phyloP scores from a whole-genome alignment of 768 basidiomycete genomes.

The Butyriboletus loyo region DNA sequence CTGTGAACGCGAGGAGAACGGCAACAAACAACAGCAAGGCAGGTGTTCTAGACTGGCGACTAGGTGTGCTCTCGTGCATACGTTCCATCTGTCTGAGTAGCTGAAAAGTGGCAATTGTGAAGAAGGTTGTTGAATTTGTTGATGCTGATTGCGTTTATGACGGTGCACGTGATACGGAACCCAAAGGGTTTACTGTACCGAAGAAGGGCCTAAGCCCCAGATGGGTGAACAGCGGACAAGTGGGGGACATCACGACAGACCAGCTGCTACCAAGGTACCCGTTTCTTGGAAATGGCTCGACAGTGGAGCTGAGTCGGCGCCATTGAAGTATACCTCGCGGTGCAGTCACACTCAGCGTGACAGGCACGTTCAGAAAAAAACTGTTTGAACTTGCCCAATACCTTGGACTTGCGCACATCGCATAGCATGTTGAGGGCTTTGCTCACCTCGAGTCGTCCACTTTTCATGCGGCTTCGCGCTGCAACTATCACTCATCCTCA shows the following conservation, averaged over 20 bases:
- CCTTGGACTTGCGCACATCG: slow-evolving; percentile 26
- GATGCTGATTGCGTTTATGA: too few species aligned
- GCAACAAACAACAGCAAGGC: slow-evolving; percentile 56
- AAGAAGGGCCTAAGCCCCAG: too few species aligned
- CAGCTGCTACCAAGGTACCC: too few species aligned
- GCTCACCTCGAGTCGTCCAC: slow-evolving; percentile 58
- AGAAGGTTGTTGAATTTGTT: neutral
- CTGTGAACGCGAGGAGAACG: slow-evolving; percentile 68
- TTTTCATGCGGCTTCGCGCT: slow-evolving; percentile 51
- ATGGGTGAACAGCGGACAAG: too few species aligned
- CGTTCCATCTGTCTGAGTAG: slow-evolving; percentile 3
- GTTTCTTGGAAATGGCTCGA: too few species aligned
- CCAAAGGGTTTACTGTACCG: too few species aligned
- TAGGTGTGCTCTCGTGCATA: neutral
- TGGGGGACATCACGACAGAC: too few species aligned
- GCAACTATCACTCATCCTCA: slow-evolving; percentile 33
- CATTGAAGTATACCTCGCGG: too few species aligned
- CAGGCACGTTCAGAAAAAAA: neutral
- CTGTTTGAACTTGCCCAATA: neutral
- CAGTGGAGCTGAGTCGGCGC: too few species aligned
- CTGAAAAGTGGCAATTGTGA: neutral
- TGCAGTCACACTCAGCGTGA: too few species aligned
- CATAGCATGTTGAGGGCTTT: slow-evolving; percentile 52
- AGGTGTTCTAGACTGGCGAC: slow-evolving; percentile 33
- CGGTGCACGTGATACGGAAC: neutral